Conservation (phyloP, 768 basidiomycete genomes). For the Amanita jacksonii region DNA sequence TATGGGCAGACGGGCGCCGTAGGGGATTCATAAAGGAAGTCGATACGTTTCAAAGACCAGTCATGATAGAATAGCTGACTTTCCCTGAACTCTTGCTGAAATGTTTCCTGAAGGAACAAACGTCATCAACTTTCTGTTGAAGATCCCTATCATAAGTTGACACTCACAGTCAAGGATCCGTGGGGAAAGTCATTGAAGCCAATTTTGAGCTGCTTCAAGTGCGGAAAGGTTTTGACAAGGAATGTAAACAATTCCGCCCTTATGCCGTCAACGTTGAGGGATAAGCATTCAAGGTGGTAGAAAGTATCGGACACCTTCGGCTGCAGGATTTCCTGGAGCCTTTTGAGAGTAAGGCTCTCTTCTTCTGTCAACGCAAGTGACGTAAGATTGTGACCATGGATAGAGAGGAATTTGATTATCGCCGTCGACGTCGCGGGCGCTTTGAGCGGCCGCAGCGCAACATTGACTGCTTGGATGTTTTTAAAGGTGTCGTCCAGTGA, state of each 20-base stretch:
- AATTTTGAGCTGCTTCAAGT: slow-evolving; percentile 1
- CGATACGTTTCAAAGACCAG: slow-evolving; percentile 1
- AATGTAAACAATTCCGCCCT: neutral
- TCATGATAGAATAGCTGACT: neutral
- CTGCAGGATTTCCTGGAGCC: slow-evolving; percentile 22
- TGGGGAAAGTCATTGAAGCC: neutral
- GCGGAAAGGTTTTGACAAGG: neutral
- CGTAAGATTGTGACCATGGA: slow-evolving; percentile 20
- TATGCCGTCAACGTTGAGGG: neutral
- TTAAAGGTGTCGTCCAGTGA: slow-evolving; percentile 21
- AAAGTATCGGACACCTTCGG: neutral
- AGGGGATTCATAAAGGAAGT: neutral
- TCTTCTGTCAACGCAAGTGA: slow-evolving; percentile 28
- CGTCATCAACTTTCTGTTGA: neutral
- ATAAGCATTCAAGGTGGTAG: neutral
- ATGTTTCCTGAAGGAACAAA: neutral
- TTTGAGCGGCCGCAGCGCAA: slow-evolving; percentile 31
- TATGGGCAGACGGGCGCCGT: neutral
- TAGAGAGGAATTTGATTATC: slow-evolving; percentile 21
- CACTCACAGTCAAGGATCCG: neutral
- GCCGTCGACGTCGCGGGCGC: slow-evolving; percentile 18
- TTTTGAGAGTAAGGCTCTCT: slow-evolving; percentile 21
- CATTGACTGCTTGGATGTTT: slow-evolving; percentile 21
- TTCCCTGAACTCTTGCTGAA: neutral
- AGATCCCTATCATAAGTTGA: neutral